A percentile compares a stretch with the other conserved stretches of the same genome.
phyloP scores from a whole-genome alignment of 208 protist genomes.

The Spongospora subterranea region DNA sequence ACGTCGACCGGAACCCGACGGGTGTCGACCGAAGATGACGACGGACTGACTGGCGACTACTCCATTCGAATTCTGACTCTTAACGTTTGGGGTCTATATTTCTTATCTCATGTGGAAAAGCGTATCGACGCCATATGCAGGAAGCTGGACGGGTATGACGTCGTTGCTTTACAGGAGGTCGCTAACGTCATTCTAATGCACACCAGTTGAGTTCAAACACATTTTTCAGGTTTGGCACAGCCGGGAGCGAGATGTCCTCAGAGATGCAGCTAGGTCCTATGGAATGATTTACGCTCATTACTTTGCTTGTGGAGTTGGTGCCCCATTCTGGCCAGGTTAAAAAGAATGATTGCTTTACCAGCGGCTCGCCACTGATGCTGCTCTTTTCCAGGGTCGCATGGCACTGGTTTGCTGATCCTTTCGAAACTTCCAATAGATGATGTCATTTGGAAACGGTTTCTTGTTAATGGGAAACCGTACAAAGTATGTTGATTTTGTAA shows the following conservation, averaged over 20 bases:
- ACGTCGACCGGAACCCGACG: background rate
- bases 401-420: constrained; percentile 31
- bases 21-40: background rate
- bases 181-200: background rate
- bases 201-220: background rate
- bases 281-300: constrained; percentile 38
- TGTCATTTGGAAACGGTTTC: constrained; percentile 46
- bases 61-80: background rate
- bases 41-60: background rate
- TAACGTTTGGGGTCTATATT: constrained; percentile 51
- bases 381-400: constrained; percentile 19
- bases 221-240: background rate
- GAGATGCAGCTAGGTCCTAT: background rate
- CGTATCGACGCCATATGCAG: background rate
- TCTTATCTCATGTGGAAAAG: constrained; percentile 25
- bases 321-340: constrained; percentile 27
- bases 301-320: constrained; percentile 8
- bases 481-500: background rate
- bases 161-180: constrained; percentile 12
- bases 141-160: background rate
- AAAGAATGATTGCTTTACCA: background rate
- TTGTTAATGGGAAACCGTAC: constrained; percentile 40
- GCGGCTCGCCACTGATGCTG: background rate
- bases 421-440: constrained; percentile 6
- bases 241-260: constrained; percentile 15